Evolutionary conservation across 2,329 filamentous ascomycete genomes (phyloP).

Genomic region (Apiospora koreana): DNA sequence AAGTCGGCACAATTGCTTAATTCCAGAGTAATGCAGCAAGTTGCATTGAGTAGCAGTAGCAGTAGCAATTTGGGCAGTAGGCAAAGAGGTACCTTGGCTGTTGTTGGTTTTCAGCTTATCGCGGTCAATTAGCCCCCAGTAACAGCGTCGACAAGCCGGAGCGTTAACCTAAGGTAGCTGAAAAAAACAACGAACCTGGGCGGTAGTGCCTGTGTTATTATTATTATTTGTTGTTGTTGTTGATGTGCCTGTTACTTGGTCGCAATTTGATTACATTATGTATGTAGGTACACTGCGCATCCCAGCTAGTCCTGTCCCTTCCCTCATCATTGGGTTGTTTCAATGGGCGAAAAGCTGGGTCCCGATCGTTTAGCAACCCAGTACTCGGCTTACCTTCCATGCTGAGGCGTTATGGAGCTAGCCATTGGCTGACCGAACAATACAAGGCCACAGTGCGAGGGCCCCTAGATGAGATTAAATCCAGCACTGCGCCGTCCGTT

Average conservation of each 20-base stretch:
- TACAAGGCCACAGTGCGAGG: background rate
- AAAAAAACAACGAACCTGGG: slow-evolving; percentile 7
- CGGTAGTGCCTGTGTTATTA: slow-evolving; percentile 5
- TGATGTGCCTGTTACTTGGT: slow-evolving; percentile 8
- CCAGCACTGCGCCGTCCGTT: background rate
- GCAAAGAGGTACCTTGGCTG: background rate
- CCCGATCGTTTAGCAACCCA: background rate
- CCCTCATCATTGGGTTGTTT: background rate
- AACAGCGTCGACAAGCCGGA: background rate
- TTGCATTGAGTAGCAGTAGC: background rate
- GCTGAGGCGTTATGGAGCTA: slow-evolving; percentile 1
- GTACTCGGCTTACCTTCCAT: background rate
- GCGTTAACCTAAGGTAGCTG: background rate
- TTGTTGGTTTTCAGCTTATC: background rate
- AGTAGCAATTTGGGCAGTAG: too few relatives aligned
- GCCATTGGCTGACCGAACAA: background rate
- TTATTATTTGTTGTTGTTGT: slow-evolving; percentile 9
- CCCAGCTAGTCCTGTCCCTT: background rate
- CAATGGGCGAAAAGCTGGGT: slow-evolving; percentile 5
- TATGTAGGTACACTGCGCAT: slow-evolving; percentile 1
- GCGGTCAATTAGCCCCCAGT: background rate
- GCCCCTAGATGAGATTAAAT: background rate
- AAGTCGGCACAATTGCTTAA: background rate
- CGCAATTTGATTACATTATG: slow-evolving; percentile 2
- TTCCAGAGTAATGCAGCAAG: background rate